Conservation (phyloP, 148 eudicot genomes). For the Amaranthus cruentus region DNA sequence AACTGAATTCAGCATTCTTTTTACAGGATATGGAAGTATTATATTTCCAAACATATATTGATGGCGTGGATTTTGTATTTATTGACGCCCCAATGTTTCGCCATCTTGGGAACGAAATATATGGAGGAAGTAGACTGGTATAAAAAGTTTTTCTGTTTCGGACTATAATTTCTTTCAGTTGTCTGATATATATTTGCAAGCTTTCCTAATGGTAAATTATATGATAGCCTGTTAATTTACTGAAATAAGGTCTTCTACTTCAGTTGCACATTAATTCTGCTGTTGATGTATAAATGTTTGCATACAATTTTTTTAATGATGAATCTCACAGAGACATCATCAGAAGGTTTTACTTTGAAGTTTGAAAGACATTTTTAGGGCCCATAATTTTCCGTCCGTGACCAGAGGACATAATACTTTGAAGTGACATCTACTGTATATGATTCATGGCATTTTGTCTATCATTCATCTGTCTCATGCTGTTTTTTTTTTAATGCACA, state of each 20-base stretch:
- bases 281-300: no score
- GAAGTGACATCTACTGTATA: no score
- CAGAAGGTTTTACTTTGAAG: no score
- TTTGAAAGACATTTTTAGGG: no score
- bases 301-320: no score
- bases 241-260: neutral
- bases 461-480: no score
- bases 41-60: conserved; percentile 78
- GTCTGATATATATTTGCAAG: neutral
- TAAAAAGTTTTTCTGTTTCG: conserved; percentile 16
- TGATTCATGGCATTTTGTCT: no score
- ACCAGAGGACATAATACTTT: no score
- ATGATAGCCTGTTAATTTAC: neutral
- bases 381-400: no score
- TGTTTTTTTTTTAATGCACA: no score
- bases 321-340: no score
- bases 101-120: conserved; percentile 60
- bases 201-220: neutral
- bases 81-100: conserved; percentile 64
- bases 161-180: neutral
- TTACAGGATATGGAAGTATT: conserved; percentile 87
- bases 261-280: no score
- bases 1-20: neutral
- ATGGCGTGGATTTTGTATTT: conserved; percentile 94
- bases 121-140: conserved; percentile 85